These are phyloP conservation scores for Penicillium verrucosum DNA, from an alignment of 2,329 filamentous ascomycete genomes.

Conservation along the genomic window DNA sequence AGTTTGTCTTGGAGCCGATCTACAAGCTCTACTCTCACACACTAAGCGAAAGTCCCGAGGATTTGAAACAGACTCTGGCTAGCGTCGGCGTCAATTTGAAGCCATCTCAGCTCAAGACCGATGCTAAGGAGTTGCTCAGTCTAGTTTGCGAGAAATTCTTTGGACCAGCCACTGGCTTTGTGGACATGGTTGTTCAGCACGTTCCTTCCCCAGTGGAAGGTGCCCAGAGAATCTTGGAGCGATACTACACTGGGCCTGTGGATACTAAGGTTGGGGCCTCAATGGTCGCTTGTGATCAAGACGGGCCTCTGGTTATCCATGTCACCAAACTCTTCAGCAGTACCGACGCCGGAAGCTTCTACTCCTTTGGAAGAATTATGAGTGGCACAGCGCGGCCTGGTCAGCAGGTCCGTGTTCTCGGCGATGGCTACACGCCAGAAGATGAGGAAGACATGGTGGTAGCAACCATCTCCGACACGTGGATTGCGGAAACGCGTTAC, in stretches of 20 bases:
- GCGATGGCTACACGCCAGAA: constrained; percentile 92
- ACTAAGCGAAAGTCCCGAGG: constrained; percentile 82
- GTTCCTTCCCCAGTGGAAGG: constrained; percentile 82
- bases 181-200: constrained; percentile 91
- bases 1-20: constrained; percentile 92
- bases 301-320: constrained; percentile 87
- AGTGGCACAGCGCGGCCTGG: constrained; percentile 84
- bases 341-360: constrained; percentile 83
- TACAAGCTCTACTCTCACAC: constrained; percentile 97
- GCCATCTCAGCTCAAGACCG: constrained; percentile 84
- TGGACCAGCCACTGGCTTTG: constrained; percentile 80
- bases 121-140: constrained; percentile 84
- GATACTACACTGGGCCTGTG: constrained; percentile 86
- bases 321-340: constrained; percentile 92
- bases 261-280: constrained; percentile 76
- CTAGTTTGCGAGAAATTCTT: constrained; percentile 95
- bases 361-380: constrained; percentile 86
- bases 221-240: constrained; percentile 71
- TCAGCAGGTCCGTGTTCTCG: constrained; percentile 81
- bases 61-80: constrained; percentile 74
- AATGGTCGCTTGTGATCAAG: constrained; percentile 79
- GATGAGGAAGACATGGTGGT: constrained; percentile 96
- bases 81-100: constrained; percentile 82
- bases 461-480: constrained; percentile 79
- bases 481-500: constrained; percentile 89